phyloP scores from a whole-genome alignment of 139 green algal species.

The Chlamydomonas sphaeroides region DNA sequence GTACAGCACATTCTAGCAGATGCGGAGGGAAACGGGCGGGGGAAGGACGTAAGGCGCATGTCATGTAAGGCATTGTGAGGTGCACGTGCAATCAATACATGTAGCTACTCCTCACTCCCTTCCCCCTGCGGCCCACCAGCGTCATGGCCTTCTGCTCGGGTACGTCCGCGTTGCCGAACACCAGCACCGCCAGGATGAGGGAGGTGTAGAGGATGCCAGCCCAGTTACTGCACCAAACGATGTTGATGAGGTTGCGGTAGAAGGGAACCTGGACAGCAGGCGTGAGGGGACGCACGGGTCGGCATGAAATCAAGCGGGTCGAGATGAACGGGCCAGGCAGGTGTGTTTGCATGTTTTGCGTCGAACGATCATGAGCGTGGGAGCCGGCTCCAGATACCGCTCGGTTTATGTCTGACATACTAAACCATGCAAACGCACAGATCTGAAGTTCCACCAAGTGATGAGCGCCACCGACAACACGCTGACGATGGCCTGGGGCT shows the following conservation, averaged over 20 bases:
- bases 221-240: background rate
- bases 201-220: constrained; percentile 1
- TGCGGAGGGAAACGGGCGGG: no score
- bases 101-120: background rate
- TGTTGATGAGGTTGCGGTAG: background rate
- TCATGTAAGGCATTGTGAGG: background rate
- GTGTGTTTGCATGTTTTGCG: no score
- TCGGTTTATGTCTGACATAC: no score
- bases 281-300: no score
- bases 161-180: background rate
- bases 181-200: background rate
- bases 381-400: no score
- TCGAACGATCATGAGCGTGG: no score
- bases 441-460: no score
- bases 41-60: background rate
- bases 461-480: background rate
- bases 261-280: background rate
- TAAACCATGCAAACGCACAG: no score
- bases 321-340: no score
- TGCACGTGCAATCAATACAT: no score
- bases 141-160: background rate
- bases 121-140: background rate
- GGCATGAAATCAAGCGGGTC: no score
- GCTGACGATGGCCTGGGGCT: background rate
- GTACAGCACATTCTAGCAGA: constrained; percentile 50